Conservation (phyloP, 129 eudicot species). For the Lonicera japonica region DNA sequence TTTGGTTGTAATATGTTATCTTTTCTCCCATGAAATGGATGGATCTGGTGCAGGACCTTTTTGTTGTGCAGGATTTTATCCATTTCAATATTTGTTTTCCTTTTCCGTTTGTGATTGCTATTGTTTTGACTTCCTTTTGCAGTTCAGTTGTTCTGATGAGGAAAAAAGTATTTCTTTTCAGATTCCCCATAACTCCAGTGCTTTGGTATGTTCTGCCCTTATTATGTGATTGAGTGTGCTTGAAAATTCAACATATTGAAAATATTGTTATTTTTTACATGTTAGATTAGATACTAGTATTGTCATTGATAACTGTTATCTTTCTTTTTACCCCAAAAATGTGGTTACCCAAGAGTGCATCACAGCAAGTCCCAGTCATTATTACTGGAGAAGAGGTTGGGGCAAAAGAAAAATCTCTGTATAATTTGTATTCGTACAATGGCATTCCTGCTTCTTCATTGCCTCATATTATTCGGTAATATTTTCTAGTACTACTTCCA, state of each 20-base stretch:
- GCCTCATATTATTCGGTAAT: slow-evolving; percentile 62
- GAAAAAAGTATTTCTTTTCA: slow-evolving; percentile 59
- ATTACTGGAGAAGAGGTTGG: slow-evolving; percentile 71
- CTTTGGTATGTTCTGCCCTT: slow-evolving; percentile 40
- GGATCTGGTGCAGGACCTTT: slow-evolving; percentile 4
- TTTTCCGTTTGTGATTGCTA: not conserved
- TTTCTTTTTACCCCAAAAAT: slow-evolving; percentile 1
- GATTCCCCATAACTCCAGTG: slow-evolving; percentile 36
- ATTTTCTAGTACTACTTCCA: slow-evolving; percentile 6
- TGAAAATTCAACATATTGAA: not conserved
- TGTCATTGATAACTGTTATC: not conserved
- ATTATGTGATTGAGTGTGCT: not conserved
- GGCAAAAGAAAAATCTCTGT: slow-evolving; percentile 64
- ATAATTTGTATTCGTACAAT: slow-evolving; percentile 56
- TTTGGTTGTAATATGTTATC: not conserved
- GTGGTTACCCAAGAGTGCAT: slow-evolving; percentile 34
- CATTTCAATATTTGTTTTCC: not conserved
- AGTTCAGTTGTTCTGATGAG: slow-evolving; percentile 42
- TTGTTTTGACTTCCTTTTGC: slow-evolving; percentile 24
- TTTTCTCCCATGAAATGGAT: not conserved
- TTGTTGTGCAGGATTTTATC: not conserved
- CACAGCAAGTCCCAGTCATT: slow-evolving; percentile 64
- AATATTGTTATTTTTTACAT: not conserved
- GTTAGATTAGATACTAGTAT: not conserved
- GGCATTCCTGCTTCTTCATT: slow-evolving; percentile 45